phyloP scores from a whole-genome alignment of 106 monocot species.

The Dioscorea alata region DNA sequence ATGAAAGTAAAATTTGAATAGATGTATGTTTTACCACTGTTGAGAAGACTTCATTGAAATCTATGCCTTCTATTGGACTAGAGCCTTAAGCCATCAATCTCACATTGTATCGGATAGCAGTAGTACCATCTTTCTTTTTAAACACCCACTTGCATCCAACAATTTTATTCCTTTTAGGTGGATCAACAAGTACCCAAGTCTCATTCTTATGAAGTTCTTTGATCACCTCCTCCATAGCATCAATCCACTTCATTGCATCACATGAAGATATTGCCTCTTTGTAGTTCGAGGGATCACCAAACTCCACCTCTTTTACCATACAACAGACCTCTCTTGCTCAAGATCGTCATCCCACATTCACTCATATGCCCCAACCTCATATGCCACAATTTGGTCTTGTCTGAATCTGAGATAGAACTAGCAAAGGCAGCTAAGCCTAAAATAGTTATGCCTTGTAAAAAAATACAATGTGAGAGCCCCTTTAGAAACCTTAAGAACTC shows the following conservation, averaged over 20 bases:
- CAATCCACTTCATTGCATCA: no score
- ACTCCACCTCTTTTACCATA: no score
- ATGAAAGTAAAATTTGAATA: background rate
- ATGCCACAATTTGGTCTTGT: background rate
- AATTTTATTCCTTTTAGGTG: no score
- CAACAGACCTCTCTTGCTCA: slow-evolving; percentile 2
- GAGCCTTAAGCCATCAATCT: background rate
- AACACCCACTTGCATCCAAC: background rate
- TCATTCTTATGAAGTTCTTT: no score
- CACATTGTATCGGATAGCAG: background rate
- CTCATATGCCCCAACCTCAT: slow-evolving; percentile 9
- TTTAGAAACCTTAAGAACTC: no score
- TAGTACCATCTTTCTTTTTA: background rate
- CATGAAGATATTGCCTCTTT: no score
- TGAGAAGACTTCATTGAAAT: background rate
- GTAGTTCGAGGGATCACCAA: no score
- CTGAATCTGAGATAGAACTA: background rate
- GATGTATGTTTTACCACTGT: background rate
- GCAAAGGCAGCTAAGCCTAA: no score
- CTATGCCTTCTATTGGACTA: background rate
- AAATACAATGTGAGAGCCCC: no score
- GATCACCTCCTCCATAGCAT: no score
- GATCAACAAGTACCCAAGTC: no score
- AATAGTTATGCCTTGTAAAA: no score
- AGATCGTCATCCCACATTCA: background rate